phyloP scores from a whole-genome alignment of 306 rosid species.

The Purshia tridentata region DNA sequence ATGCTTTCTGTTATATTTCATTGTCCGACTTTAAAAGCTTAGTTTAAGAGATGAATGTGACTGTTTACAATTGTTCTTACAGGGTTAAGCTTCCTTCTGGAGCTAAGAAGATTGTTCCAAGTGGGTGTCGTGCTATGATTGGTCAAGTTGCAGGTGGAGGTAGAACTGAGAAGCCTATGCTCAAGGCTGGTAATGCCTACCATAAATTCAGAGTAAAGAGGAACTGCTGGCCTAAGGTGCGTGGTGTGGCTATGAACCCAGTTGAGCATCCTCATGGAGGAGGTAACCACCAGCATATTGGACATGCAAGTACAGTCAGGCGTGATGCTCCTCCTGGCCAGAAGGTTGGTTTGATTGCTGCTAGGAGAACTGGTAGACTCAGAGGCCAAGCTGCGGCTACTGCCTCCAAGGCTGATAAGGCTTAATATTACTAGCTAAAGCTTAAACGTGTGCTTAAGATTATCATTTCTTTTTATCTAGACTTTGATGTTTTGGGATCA shows the following conservation, averaged over 20 bases:
- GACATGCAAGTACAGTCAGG: conserved; percentile 33
- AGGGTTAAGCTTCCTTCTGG: conserved; percentile 32
- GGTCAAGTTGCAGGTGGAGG: conserved; percentile 35
- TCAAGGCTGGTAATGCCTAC: conserved; percentile 32
- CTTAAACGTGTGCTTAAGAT: not conserved
- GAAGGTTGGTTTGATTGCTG: conserved; percentile 36
- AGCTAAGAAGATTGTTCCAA: conserved; percentile 31
- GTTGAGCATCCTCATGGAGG: conserved; percentile 36
- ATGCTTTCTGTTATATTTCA: not conserved
- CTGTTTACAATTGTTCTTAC: not conserved
- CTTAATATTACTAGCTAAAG: not conserved
- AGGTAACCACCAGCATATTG: conserved; percentile 36
- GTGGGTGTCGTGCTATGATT: conserved; percentile 29
- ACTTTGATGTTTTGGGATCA: not conserved
- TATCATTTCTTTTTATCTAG: not conserved
- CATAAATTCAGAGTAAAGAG: conserved; percentile 37
- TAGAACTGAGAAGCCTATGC: conserved; percentile 33
- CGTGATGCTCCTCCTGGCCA: conserved; percentile 37
- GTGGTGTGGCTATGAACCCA: conserved; percentile 35
- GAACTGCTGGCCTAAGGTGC: conserved; percentile 39
- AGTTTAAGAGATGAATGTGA: no score
- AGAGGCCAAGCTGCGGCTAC: conserved; percentile 32
- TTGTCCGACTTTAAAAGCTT: no score
- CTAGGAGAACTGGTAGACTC: conserved; percentile 34
- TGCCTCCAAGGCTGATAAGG: conserved; percentile 21